phyloP scores from a whole-genome alignment of 768 basidiomycete genomes.

The Calocybe indica region DNA sequence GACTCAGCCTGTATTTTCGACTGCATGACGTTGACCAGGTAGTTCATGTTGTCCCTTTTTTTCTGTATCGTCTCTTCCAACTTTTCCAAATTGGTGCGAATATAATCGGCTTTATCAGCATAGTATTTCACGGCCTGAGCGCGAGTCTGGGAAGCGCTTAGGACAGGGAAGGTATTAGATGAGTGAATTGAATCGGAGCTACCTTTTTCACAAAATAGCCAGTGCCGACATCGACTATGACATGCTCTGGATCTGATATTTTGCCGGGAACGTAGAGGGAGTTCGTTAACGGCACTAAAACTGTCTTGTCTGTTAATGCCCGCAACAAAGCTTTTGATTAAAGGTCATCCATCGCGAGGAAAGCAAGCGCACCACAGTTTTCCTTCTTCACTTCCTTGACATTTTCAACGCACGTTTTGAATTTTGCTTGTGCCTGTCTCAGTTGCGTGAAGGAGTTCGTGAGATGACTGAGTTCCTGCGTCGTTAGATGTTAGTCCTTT shows the following conservation, averaged over 20 bases:
- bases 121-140: conserved; percentile 80
- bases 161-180: neutral
- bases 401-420: conserved; percentile 80
- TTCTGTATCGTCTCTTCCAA: conserved; percentile 86
- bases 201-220: conserved; percentile 98
- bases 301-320: conserved; percentile 60
- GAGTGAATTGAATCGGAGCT: conserved; percentile 6
- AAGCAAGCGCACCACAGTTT: conserved; percentile 45
- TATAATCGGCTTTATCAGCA: conserved; percentile 71
- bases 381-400: conserved; percentile 67
- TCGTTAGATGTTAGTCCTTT: conserved; percentile 1
- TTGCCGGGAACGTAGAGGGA: conserved; percentile 95
- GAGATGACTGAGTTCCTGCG: conserved; percentile 86
- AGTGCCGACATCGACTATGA: conserved; percentile 93
- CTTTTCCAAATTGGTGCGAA: conserved; percentile 77
- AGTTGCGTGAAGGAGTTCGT: conserved; percentile 90
- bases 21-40: conserved; percentile 70
- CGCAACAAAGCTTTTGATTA: neutral
- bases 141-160: conserved; percentile 54
- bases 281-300: conserved; percentile 89
- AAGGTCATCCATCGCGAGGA: neutral
- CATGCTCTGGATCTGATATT: conserved; percentile 74
- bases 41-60: conserved; percentile 87
- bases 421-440: conserved; percentile 90
- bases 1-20: conserved; percentile 37